Conservation (phyloP, 257 asterid genomes). For the Solanum acaule region DNA sequence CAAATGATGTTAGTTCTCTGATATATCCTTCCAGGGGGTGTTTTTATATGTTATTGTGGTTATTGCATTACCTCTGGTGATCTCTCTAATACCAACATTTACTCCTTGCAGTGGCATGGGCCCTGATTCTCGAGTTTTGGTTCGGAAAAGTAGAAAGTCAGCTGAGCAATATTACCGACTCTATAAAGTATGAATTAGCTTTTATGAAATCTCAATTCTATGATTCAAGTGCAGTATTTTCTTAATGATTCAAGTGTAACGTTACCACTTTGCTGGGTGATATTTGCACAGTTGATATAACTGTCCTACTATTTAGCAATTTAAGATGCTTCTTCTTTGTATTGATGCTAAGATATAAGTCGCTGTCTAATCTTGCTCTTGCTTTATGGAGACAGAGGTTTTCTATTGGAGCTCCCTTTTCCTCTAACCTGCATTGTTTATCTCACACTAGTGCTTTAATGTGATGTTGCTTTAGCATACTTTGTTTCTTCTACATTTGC, state of each 20-base stretch:
- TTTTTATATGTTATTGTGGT: not conserved
- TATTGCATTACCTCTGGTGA: not conserved
- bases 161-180: constrained; percentile 90
- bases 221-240: not conserved
- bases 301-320: not conserved
- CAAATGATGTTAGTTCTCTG: not conserved
- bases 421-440: not conserved
- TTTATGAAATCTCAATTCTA: not conserved
- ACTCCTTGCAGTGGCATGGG: constrained; percentile 91
- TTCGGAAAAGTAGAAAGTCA: constrained; percentile 95
- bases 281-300: not conserved
- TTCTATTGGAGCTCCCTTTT: not conserved
- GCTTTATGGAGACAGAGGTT: not conserved
- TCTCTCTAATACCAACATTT: not conserved
- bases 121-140: constrained; percentile 97
- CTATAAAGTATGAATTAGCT: constrained; percentile 53
- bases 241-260: not conserved
- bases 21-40: not conserved
- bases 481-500: not conserved
- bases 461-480: constrained; percentile 1
- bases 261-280: not conserved
- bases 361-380: not conserved
- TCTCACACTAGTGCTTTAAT: not conserved
- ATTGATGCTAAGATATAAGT: not conserved
- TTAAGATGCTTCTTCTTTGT: not conserved